Evolutionary conservation across 192 early-diverging fungal species (phyloP).

Genomic region (Linnemannia zychae): DNA sequence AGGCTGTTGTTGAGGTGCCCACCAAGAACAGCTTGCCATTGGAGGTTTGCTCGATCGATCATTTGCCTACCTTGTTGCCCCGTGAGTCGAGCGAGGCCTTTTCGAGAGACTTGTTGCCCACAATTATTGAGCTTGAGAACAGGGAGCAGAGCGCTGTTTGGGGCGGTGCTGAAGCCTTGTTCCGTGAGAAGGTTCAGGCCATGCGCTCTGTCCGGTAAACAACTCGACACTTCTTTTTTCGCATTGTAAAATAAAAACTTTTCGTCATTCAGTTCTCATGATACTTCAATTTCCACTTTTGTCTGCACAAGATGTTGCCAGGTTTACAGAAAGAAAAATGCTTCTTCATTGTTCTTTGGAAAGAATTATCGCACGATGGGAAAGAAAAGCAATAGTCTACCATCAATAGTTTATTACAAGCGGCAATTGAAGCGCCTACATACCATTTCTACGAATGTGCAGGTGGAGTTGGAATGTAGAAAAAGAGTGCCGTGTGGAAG

Average conservation of each 20-base stretch:
- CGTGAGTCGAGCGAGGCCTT: constrained; percentile 94
- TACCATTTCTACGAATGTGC: too few relatives aligned
- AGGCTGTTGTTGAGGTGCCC: constrained; percentile 82
- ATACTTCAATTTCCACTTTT: background rate
- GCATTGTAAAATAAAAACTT: constrained; percentile 9
- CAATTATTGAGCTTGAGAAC: constrained; percentile 78
- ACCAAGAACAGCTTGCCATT: constrained; percentile 74
- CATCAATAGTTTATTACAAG: too few relatives aligned
- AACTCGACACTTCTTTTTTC: background rate
- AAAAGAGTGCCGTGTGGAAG: too few relatives aligned
- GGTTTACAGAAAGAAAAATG: background rate
- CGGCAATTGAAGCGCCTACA: too few relatives aligned
- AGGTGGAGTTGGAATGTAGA: too few relatives aligned
- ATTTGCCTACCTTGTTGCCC: constrained; percentile 94
- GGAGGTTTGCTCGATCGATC: constrained; percentile 96
- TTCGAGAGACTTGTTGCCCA: constrained; percentile 87
- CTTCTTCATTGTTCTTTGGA: background rate
- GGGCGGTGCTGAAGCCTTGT: constrained; percentile 88
- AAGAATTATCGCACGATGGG: too few relatives aligned
- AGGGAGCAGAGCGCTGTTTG: constrained; percentile 80
- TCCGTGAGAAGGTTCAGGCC: constrained; percentile 75
- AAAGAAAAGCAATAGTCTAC: too few relatives aligned
- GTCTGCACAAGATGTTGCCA: background rate
- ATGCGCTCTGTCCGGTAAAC: constrained; percentile 26
- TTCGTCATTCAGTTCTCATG: constrained; percentile 6